Evolutionary conservation across 495 filamentous ascomycete species (phyloP).

Genomic region (Neurospora sp.): DNA sequence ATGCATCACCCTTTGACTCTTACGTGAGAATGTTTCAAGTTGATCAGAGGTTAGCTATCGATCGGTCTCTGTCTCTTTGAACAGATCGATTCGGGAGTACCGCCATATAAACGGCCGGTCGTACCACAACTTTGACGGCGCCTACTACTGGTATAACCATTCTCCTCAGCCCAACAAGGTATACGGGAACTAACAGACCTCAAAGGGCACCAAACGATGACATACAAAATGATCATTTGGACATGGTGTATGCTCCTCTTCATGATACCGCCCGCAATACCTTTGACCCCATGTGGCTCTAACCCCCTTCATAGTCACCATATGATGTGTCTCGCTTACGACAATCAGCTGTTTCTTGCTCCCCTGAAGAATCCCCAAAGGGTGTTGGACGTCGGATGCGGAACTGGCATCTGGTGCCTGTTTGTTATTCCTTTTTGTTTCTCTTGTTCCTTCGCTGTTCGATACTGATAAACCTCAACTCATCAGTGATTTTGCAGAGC

Average conservation of each 20-base stretch:
- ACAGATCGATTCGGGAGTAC: not conserved
- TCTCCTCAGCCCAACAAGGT: not conserved
- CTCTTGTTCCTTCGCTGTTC: not conserved
- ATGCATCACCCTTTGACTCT: not conserved
- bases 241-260: not conserved
- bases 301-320: not conserved
- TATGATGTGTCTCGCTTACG: not conserved
- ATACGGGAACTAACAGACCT: not conserved
- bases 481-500: conserved; percentile 39
- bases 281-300: not conserved
- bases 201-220: not conserved
- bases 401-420: conserved; percentile 52
- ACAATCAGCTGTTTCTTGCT: conserved; percentile 21
- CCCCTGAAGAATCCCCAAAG: conserved; percentile 38
- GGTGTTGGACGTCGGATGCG: conserved; percentile 52
- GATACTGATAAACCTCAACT: not conserved
- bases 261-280: not conserved
- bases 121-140: not conserved
- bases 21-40: not conserved
- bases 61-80: not conserved
- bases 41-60: not conserved
- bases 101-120: not conserved
- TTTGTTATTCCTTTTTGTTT: not conserved
- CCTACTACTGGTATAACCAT: not conserved
- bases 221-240: not conserved